Evolutionary conservation across 2,329 filamentous ascomycete species (phyloP), one percentile per base, ranked within the genome.

Genomic region (Diaporthe vexans): DNA sequence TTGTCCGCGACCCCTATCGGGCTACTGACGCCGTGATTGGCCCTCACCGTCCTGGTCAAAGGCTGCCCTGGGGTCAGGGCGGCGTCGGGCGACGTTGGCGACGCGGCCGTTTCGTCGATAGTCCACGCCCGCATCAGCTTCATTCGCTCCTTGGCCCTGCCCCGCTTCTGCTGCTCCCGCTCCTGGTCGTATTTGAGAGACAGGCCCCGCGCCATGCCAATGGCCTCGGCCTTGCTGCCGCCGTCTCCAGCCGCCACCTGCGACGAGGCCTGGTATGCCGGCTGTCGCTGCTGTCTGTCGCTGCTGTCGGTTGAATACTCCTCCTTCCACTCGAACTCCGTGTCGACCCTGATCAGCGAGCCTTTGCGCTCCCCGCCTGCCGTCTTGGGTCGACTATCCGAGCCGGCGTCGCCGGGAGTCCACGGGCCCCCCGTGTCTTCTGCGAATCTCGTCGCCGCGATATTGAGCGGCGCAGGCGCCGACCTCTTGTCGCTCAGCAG

Each of bases 181-280:
- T 51, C 46, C 48, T 73, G 51, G 29, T 73, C 74, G n/a, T 76
- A 72, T 29, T 77, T 74, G 46, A 83, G 79, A 10, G 80, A 82
- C 70, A 79, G 76, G 1, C 82, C 82, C 46, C 82, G 74, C 4
- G 82, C 82, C 75, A 83, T 71, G 1, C 82, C 82, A n/a, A 83
- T 83, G 0, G 77, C 79, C n/a, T n/a, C 43, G 68, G 37, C 56
- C 43, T 72, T 69, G 17, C 69, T 48, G 24, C 57, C 40, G 4
- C 65, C 63, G 15, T 35, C 43, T 7, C 35, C 46, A 13, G 58
- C 40, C 33, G 52, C 54, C 29, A 26, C 54, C 35, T 56, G 29
- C 71, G 54, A 48, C n/a, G 33, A 26, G n/a, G 24, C 40, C 33
- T 33, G 24, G 17, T 43, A 33, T 26, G 58, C 48, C 4, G 54